Evolutionary conservation across 2,329 filamentous ascomycete species (phyloP).

Genomic region (Zymoseptoria brevis): DNA sequence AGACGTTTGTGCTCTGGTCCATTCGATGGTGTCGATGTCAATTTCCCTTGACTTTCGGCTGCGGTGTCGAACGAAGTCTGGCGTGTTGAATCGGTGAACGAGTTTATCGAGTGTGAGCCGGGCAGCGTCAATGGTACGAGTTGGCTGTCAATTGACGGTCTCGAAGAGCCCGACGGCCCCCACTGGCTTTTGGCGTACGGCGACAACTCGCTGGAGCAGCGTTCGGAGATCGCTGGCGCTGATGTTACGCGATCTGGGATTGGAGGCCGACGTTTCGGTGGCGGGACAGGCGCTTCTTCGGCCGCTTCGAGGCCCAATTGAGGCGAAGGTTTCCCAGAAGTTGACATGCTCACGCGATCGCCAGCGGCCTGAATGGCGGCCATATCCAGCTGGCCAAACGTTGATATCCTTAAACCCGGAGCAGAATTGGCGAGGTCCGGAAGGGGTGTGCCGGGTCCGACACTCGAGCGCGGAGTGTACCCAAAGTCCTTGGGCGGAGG

Average conservation of each 20-base stretch:
- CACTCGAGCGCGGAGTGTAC: constrained; percentile 29
- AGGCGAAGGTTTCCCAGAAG: neutral
- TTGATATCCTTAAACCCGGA: constrained; percentile 24
- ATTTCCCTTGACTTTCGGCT: constrained; percentile 14
- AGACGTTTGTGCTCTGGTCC: constrained; percentile 57
- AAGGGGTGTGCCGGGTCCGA: constrained; percentile 20
- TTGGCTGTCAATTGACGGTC: constrained; percentile 28
- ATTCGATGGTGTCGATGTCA: constrained; percentile 20
- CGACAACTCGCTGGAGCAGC: constrained; percentile 24
- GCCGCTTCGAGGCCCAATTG: neutral
- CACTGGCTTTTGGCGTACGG: constrained; percentile 20
- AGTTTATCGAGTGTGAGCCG: constrained; percentile 29
- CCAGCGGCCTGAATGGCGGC: constrained; percentile 30
- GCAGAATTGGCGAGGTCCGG: constrained; percentile 10
- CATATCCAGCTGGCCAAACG: constrained; percentile 26
- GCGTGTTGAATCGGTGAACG: constrained; percentile 25
- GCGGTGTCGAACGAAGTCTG: constrained; percentile 22
- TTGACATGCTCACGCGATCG: constrained; percentile 10
- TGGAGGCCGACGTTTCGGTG: constrained; percentile 23
- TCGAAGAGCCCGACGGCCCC: constrained; percentile 24
- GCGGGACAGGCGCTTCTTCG: constrained; percentile 39
- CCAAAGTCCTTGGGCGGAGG: constrained; percentile 38
- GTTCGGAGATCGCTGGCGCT: constrained; percentile 19
- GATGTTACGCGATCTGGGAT: constrained; percentile 16
- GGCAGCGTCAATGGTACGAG: constrained; percentile 18